Percentiles rank a stretch among this genome's conserved stretches.
Evolutionary conservation across 768 basidiomycete genomes (phyloP).

Genomic region (Mycena haematopus): DNA sequence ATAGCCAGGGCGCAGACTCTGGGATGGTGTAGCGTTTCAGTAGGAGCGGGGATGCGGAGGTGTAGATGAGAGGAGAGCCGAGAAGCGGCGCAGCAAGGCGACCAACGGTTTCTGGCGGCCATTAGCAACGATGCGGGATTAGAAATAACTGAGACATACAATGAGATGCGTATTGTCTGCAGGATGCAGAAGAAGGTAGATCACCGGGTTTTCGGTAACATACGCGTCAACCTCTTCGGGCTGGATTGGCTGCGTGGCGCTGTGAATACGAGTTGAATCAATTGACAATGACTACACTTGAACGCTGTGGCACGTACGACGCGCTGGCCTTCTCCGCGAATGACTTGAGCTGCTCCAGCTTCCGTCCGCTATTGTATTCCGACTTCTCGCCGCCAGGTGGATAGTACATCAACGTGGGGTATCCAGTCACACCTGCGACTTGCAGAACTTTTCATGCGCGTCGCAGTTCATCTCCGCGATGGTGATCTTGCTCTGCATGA

Average conservation of each 20-base stretch:
- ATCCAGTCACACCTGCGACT: slow-evolving; percentile 72
- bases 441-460: slow-evolving; percentile 69
- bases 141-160: slow-evolving; percentile 33
- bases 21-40: slow-evolving; percentile 46
- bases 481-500: slow-evolving; percentile 73
- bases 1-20: slow-evolving; percentile 58
- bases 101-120: slow-evolving; percentile 40
- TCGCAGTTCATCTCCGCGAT: slow-evolving; percentile 94
- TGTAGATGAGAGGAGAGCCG: slow-evolving; percentile 53
- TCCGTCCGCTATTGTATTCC: slow-evolving; percentile 80
- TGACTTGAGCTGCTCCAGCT: slow-evolving; percentile 68
- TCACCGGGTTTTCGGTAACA: slow-evolving; percentile 54
- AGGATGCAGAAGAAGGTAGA: slow-evolving; percentile 65
- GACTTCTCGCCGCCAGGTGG: slow-evolving; percentile 59
- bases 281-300: neutral
- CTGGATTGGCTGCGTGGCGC: slow-evolving; percentile 47
- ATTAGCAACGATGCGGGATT: slow-evolving; percentile 21
- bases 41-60: slow-evolving; percentile 46
- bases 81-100: slow-evolving; percentile 50
- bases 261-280: slow-evolving; percentile 24
- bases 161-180: slow-evolving; percentile 38
- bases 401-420: slow-evolving; percentile 83
- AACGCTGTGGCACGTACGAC: slow-evolving; percentile 57
- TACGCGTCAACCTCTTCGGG: slow-evolving; percentile 49
- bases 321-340: slow-evolving; percentile 81